Conservation (phyloP, 2,329 filamentous ascomycete genomes). For the Botryotinia calthae region DNA sequence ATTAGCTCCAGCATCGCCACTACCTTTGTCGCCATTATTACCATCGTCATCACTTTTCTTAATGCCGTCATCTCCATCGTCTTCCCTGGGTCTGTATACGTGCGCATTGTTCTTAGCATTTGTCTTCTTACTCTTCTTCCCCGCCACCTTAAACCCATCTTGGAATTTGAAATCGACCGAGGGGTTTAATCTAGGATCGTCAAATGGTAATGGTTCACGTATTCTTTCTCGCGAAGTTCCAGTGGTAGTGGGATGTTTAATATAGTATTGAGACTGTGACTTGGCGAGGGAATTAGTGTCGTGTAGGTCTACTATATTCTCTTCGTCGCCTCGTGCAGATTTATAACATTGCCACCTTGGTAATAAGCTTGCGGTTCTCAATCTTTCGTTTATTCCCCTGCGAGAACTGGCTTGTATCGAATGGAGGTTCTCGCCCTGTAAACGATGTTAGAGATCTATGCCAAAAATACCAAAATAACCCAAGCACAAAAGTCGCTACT, state of each 20-base stretch:
- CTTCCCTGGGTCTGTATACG: conserved; percentile 36
- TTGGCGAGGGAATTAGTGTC: conserved; percentile 35
- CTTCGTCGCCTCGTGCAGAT: conserved; percentile 26
- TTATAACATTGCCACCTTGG: conserved; percentile 25
- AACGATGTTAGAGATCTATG: conserved; percentile 37
- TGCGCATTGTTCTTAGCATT: conserved; percentile 47
- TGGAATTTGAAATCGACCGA: conserved; percentile 57
- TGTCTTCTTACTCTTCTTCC: conserved; percentile 46
- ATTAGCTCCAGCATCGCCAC: conserved; percentile 39
- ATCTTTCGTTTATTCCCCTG: conserved; percentile 28
- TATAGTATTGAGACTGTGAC: conserved; percentile 28
- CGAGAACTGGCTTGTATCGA: conserved; percentile 34
- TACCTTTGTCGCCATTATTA: conserved; percentile 38
- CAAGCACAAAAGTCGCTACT: conserved; percentile 34
- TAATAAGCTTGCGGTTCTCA: conserved; percentile 28
- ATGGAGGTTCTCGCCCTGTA: conserved; percentile 34
- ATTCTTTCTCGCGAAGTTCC: conserved; percentile 24
- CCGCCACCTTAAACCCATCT: conserved; percentile 54
- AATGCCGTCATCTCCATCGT: conserved; percentile 47
- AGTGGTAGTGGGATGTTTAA: conserved; percentile 28
- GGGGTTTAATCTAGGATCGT: conserved; percentile 46
- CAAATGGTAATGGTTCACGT: conserved; percentile 41
- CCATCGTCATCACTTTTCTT: conserved; percentile 44
- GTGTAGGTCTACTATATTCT: conserved; percentile 25
- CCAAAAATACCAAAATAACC: conserved; percentile 36